Conservation (phyloP, 1,284 basidiomycete genomes). For the Blastosporella zonata region DNA sequence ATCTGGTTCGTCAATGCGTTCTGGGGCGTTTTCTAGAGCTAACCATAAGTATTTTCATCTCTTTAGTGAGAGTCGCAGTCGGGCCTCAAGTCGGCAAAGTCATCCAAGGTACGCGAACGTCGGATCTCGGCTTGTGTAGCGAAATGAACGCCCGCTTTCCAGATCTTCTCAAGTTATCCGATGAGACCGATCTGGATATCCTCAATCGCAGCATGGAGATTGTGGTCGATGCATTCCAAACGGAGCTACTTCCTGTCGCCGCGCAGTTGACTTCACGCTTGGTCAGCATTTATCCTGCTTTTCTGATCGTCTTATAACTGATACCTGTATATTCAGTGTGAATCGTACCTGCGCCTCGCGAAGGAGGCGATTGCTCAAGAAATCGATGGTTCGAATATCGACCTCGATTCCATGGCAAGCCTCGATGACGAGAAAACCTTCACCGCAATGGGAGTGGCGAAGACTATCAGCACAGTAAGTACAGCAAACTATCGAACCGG, state of each 20-base stretch:
- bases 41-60: not conserved
- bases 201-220: constrained; percentile 81
- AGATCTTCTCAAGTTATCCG: constrained; percentile 84
- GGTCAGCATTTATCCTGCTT: constrained; percentile 41
- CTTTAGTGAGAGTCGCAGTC: constrained; percentile 66
- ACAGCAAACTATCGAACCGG: not conserved
- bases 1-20: constrained; percentile 42
- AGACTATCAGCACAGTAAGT: constrained; percentile 74
- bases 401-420: constrained; percentile 51
- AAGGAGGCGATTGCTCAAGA: constrained; percentile 61
- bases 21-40: not conserved
- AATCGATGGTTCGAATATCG: constrained; percentile 37
- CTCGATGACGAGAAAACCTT: constrained; percentile 80
- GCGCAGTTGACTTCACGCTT: constrained; percentile 78
- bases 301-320: not conserved
- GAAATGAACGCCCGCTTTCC: constrained; percentile 4
- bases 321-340: constrained; percentile 48
- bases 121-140: not conserved
- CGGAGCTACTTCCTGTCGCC: constrained; percentile 84
- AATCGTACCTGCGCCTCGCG: constrained; percentile 78
- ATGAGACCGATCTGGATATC: constrained; percentile 88
- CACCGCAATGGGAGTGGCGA: constrained; percentile 80
- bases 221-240: constrained; percentile 84
- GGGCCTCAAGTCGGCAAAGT: constrained; percentile 83
- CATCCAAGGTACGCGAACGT: constrained; percentile 67